phyloP scores from a whole-genome alignment of 2,329 filamentous ascomycete genomes.

The Hypoxylon sp. region DNA sequence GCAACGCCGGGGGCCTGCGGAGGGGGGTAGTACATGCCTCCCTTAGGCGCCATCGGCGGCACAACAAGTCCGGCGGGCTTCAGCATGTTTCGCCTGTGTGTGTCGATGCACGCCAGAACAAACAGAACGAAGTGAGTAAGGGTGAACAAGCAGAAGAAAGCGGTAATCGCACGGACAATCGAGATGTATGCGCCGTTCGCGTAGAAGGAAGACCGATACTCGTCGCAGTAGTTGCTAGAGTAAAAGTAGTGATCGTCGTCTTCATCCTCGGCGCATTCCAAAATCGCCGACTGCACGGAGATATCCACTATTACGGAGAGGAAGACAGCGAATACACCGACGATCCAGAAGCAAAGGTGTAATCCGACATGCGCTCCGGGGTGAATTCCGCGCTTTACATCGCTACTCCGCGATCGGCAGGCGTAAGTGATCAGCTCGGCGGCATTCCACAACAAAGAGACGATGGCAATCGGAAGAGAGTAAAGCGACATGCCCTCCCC shows the following conservation, averaged over 20 bases:
- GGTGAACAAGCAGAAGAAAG: constrained; percentile 78
- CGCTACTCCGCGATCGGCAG: constrained; percentile 37
- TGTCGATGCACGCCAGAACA: constrained; percentile 51
- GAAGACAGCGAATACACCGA: constrained; percentile 38
- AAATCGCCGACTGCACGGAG: background rate
- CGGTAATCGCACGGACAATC: constrained; percentile 64
- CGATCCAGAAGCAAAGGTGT: constrained; percentile 44
- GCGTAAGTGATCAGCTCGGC: constrained; percentile 44
- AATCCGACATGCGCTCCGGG: constrained; percentile 45
- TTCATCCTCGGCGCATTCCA: constrained; percentile 8
- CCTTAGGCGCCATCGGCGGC: constrained; percentile 13
- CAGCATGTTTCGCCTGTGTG: constrained; percentile 42
- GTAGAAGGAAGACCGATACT: constrained; percentile 8
- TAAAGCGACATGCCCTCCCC: constrained; percentile 23
- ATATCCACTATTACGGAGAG: constrained; percentile 22
- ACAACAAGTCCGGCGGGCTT: constrained; percentile 35
- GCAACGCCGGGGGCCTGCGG: constrained; percentile 21
- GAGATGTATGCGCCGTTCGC: constrained; percentile 33
- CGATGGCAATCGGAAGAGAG: constrained; percentile 37
- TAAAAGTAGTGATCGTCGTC: constrained; percentile 2
- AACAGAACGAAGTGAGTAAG: constrained; percentile 87
- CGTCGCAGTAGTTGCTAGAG: constrained; percentile 36
- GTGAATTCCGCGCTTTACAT: constrained; percentile 43
- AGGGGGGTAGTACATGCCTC: constrained; percentile 35
- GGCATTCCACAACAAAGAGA: constrained; percentile 42